Conservation (phyloP, 2,329 filamentous ascomycete genomes). For the Monosporascus sp. region DNA sequence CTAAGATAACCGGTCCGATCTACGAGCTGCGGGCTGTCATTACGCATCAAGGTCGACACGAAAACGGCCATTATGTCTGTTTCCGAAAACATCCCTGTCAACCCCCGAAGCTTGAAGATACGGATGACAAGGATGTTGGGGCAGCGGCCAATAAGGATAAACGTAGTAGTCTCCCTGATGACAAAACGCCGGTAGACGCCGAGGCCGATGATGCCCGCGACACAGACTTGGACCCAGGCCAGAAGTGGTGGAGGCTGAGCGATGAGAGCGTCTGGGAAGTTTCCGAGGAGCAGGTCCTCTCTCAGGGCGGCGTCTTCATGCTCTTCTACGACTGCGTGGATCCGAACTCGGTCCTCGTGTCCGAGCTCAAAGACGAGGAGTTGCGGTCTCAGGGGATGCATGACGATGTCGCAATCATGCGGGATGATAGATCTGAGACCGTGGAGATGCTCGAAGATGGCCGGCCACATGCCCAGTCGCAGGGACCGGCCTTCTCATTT, state of each 20-base stretch:
- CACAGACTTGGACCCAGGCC: slow-evolving; percentile 20
- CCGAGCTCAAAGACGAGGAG: slow-evolving; percentile 15
- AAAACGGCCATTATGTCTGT: slow-evolving; percentile 94
- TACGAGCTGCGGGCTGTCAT: slow-evolving; percentile 82
- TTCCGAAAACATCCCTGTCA: slow-evolving; percentile 65
- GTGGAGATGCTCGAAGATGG: background rate
- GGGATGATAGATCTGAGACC: background rate
- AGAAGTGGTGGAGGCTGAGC: slow-evolving; percentile 85
- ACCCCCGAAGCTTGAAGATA: slow-evolving; percentile 4
- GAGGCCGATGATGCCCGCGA: slow-evolving; percentile 2
- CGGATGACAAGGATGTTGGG: background rate
- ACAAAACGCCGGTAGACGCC: slow-evolving; percentile 14
- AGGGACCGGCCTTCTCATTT: slow-evolving; percentile 31
- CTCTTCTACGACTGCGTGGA: slow-evolving; percentile 85
- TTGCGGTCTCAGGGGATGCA: slow-evolving; percentile 2
- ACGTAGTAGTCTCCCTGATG: slow-evolving; percentile 7
- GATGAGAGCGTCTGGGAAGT: slow-evolving; percentile 79
- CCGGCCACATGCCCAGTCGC: background rate
- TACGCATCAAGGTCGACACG: slow-evolving; percentile 84
- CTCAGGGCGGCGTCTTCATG: slow-evolving; percentile 87
- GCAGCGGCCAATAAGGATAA: slow-evolving; percentile 9
- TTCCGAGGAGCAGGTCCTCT: slow-evolving; percentile 66
- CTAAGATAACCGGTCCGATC: slow-evolving; percentile 50
- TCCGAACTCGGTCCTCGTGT: slow-evolving; percentile 39
- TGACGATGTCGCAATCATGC: background rate